Evolutionary conservation across 495 filamentous ascomycete species (phyloP), one percentile per base, ranked within the genome.

Genomic region (Stereocaulon alpinum): DNA sequence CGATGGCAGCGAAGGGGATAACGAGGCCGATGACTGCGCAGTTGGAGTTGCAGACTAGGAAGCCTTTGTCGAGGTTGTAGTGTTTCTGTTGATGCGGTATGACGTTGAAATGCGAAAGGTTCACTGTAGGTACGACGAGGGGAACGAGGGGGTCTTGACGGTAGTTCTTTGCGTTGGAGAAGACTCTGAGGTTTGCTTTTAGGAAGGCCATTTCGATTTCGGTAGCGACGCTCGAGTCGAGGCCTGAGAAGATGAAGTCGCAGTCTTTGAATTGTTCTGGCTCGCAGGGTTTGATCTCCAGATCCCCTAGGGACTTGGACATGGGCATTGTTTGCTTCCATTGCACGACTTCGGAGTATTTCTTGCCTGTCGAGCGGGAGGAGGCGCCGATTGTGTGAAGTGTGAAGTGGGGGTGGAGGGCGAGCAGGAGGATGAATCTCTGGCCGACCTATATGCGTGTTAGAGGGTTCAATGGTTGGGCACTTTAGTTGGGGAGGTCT

Each of bases 111-210:
- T 93, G 88, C n/a, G 77, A 70, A 14, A 88, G 80, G 73, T 92
- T 93, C 61, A 92, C 87, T 18, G 86, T 91, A 3, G 89, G 89
- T 34, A 94, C 87, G 55, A 94, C 83, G 62, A 94, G 80, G 4
- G 89, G 89, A n/a, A 90, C 86, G 40, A 86, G 75, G 18, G 87
- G 87, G 70, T 91, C 82, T 67, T 84, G 84, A 66, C 89, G 85
- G 76, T 89, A 85, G 79, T 92, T 92, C 76, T 93, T 93, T 6
- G 89, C 87, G 66, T 92, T 94, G 57, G 87, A 91, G 74, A 94
- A 93, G 64, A 92, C 86, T 62, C 82, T 81, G 30, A 91, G 79
- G 68, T 89, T 82, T 22, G 85, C 82, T 65, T 84, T 82, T 68
- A 90, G 78, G 72, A 93, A 92, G 65, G 82, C 83, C 78, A 82